phyloP scores from a whole-genome alignment of 2,329 filamentous ascomycete species.

The Orbilia brochopaga region DNA sequence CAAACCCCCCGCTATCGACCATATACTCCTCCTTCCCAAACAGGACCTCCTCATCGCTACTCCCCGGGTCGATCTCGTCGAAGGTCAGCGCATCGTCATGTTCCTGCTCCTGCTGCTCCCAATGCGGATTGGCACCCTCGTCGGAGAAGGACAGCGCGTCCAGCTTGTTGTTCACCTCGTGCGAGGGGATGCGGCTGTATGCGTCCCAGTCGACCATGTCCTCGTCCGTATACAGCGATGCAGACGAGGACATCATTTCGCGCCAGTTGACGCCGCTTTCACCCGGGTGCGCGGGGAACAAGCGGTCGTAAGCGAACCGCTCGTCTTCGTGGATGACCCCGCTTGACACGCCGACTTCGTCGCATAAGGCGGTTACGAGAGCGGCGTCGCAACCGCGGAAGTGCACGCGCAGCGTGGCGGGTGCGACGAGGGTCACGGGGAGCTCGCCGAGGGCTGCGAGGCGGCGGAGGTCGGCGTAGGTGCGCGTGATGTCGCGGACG shows the following conservation, averaged over 20 bases:
- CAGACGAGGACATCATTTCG: slow-evolving; percentile 44
- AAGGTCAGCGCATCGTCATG: slow-evolving; percentile 23
- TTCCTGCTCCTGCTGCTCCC: slow-evolving; percentile 17
- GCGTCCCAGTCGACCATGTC: slow-evolving; percentile 41
- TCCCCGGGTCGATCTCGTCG: slow-evolving; percentile 42
- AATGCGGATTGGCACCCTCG: slow-evolving; percentile 14
- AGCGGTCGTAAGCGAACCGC: slow-evolving; percentile 52
- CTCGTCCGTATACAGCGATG: slow-evolving; percentile 24
- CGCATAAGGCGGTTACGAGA: slow-evolving; percentile 80
- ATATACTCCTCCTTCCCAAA: slow-evolving; percentile 46
- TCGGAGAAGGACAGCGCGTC: slow-evolving; percentile 41
- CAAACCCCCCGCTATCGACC: slow-evolving; percentile 39
- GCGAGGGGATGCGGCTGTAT: slow-evolving; percentile 43
- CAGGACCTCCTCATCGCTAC: slow-evolving; percentile 6
- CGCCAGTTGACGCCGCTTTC: slow-evolving; percentile 35
- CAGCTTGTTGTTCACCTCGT: slow-evolving; percentile 42
- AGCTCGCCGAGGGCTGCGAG: slow-evolving; percentile 81
- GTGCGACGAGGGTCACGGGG: slow-evolving; percentile 74
- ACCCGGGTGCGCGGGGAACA: slow-evolving; percentile 27
- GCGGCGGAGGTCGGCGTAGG: slow-evolving; percentile 80
- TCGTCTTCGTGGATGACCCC: slow-evolving; percentile 80
- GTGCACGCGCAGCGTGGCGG: slow-evolving; percentile 72
- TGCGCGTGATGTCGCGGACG: slow-evolving; percentile 78
- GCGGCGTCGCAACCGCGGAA: slow-evolving; percentile 89
- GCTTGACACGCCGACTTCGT: slow-evolving; percentile 81